phyloP scores from a whole-genome alignment of 768 basidiomycete species.

The Podaxis pistillaris region DNA sequence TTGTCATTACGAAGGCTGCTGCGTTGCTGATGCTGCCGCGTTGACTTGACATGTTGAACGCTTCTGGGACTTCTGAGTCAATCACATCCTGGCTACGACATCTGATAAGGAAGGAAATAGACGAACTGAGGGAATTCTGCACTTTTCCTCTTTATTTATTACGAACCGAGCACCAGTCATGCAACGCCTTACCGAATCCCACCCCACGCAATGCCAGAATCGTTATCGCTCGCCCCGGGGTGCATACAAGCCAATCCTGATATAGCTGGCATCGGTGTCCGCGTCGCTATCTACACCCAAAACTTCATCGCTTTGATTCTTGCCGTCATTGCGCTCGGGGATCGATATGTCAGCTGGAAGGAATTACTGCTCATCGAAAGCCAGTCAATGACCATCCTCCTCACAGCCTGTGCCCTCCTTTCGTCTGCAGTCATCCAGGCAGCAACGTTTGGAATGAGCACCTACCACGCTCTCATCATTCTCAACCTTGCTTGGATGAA shows the following conservation, averaged over 20 bases:
- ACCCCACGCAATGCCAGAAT: background rate
- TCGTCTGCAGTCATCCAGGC: conserved; percentile 24
- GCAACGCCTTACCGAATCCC: background rate
- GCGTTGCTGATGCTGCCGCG: background rate
- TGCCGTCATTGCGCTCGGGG: conserved; percentile 16
- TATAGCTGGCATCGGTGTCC: conserved; percentile 24
- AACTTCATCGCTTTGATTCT: conserved; percentile 24
- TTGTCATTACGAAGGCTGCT: background rate
- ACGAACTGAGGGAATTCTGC: background rate
- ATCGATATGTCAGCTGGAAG: background rate
- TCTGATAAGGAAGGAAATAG: background rate
- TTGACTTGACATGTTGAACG: background rate
- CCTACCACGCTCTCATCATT: conserved; percentile 22
- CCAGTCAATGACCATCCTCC: conserved; percentile 16
- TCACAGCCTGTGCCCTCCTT: conserved; percentile 25
- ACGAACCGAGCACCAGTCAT: background rate
- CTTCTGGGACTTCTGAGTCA: background rate
- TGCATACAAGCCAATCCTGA: conserved; percentile 10
- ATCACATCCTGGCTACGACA: background rate
- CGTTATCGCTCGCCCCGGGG: background rate
- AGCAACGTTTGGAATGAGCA: conserved; percentile 14
- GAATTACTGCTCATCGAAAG: background rate
- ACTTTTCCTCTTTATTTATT: background rate
- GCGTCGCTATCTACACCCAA: conserved; percentile 25
- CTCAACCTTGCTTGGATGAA: conserved; percentile 28